These are phyloP conservation scores for Cornus suecica DNA, from an alignment of 148 eudicot genomes.

Conservation along the genomic window DNA sequence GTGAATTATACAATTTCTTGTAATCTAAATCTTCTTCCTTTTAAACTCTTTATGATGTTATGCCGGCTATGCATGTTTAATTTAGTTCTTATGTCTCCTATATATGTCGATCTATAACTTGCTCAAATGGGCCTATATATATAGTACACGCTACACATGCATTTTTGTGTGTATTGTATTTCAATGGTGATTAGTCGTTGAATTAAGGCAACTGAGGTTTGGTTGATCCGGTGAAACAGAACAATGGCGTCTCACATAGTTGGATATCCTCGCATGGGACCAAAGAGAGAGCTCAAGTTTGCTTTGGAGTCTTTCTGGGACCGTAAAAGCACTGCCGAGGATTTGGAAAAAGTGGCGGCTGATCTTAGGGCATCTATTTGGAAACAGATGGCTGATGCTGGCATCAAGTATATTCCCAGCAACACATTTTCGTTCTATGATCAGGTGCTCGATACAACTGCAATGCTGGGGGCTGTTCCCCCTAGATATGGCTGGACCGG, in stretches of 20 bases:
- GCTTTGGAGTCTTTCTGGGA: slow-evolving; percentile 93
- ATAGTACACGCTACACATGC: neutral
- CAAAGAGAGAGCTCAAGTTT: slow-evolving; percentile 91
- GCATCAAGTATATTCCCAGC: slow-evolving; percentile 85
- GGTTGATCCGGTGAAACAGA: slow-evolving; percentile 26
- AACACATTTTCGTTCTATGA: slow-evolving; percentile 83
- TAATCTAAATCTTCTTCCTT: neutral
- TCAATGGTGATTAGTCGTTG: neutral
- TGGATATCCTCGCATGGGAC: slow-evolving; percentile 92
- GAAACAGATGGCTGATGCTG: slow-evolving; percentile 81
- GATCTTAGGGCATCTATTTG: slow-evolving; percentile 77
- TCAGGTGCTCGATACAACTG: slow-evolving; percentile 78
- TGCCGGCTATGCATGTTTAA: neutral
- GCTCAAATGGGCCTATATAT: no score
- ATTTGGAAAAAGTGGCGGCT: slow-evolving; percentile 69
- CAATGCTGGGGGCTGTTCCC: slow-evolving; percentile 87
- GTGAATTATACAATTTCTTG: neutral
- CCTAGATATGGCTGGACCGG: slow-evolving; percentile 67
- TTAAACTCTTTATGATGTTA: no score
- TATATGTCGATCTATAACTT: no score
- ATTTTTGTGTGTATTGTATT: neutral
- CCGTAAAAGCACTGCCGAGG: slow-evolving; percentile 73
- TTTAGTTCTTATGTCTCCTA: no score
- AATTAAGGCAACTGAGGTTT: neutral
- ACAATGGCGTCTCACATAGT: slow-evolving; percentile 88